A percentile compares a stretch with the other conserved stretches of the same genome.
Conservation (phyloP, 2,329 filamentous ascomycete genomes). For the Sclerotinia minor region DNA sequence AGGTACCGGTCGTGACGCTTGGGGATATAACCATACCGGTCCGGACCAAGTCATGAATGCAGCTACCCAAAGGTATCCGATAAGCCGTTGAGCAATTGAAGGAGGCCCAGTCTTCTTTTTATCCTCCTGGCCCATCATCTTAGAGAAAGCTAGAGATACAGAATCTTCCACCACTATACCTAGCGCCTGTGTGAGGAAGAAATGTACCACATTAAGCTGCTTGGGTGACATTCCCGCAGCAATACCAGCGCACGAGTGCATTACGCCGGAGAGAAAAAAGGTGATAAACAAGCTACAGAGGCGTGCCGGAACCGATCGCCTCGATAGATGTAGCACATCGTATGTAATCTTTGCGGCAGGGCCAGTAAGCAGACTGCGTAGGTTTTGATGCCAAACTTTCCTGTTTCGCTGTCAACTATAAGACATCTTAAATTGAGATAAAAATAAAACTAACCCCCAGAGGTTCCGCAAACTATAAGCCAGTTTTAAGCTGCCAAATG, state of each 20-base stretch:
- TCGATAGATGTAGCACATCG: background rate
- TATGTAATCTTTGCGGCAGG: constrained; percentile 4
- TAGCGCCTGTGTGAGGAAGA: background rate
- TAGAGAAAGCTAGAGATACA: background rate
- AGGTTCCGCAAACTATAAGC: background rate
- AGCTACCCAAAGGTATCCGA: background rate
- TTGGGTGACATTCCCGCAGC: background rate
- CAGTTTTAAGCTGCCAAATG: background rate
- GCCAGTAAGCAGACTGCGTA: constrained; percentile 2
- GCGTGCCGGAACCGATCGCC: background rate
- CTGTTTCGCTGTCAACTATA: background rate
- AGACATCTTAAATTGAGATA: background rate
- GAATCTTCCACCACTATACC: background rate
- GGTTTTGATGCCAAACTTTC: constrained; percentile 12
- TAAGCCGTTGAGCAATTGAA: background rate
- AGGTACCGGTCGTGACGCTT: background rate
- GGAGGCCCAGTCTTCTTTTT: background rate
- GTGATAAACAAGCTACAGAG: constrained; percentile 1
- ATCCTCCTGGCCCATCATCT: too few species aligned
- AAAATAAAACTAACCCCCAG: background rate
- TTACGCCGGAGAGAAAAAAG: background rate
- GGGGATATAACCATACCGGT: background rate
- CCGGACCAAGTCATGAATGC: constrained; percentile 7
- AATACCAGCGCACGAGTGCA: background rate
- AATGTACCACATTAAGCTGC: background rate